Percentiles rank a stretch among this genome's conserved stretches.
Conservation (phyloP, 1,284 basidiomycete genomes). For the Salmacisia buchloeana region DNA sequence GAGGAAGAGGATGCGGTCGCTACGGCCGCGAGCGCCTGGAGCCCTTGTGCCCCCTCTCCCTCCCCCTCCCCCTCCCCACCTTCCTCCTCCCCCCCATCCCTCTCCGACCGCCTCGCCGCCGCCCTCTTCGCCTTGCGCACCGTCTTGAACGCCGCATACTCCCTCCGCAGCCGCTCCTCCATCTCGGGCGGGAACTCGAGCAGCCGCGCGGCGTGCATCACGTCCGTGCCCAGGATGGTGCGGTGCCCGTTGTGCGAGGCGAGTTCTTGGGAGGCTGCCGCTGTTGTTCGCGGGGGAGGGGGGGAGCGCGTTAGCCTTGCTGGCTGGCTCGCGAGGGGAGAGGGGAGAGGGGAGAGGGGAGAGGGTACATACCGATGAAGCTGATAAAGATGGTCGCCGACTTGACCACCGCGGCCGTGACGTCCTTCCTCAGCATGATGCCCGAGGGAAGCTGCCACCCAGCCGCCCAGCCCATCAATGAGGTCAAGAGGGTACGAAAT, state of each 20-base stretch:
- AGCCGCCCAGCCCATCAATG: background rate
- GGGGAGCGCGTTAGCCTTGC: background rate
- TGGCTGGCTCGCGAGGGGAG: background rate
- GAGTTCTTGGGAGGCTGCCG: slow-evolving; percentile 8
- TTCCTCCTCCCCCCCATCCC: slow-evolving; percentile 12
- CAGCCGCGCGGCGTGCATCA: background rate
- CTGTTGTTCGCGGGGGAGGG: background rate
- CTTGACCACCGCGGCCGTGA: slow-evolving; percentile 4
- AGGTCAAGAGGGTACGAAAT: background rate
- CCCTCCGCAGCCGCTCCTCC: background rate
- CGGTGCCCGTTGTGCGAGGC: background rate
- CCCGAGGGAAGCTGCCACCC: background rate
- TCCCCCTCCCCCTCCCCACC: slow-evolving; percentile 10
- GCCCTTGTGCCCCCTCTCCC: background rate
- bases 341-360: background rate
- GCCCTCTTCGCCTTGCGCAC: background rate
- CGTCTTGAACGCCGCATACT: background rate
- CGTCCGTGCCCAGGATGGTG: background rate
- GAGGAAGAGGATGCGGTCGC: background rate
- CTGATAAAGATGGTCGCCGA: slow-evolving; percentile 10
- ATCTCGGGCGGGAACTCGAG: slow-evolving; percentile 4
- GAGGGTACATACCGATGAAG: background rate
- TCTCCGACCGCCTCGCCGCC: background rate
- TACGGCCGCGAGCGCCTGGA: background rate
- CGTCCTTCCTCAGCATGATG: slow-evolving; percentile 9